Percentiles rank a stretch among this genome's conserved stretches.
Conservation (phyloP, 441 rosid genomes). For the Daphne laureola region DNA sequence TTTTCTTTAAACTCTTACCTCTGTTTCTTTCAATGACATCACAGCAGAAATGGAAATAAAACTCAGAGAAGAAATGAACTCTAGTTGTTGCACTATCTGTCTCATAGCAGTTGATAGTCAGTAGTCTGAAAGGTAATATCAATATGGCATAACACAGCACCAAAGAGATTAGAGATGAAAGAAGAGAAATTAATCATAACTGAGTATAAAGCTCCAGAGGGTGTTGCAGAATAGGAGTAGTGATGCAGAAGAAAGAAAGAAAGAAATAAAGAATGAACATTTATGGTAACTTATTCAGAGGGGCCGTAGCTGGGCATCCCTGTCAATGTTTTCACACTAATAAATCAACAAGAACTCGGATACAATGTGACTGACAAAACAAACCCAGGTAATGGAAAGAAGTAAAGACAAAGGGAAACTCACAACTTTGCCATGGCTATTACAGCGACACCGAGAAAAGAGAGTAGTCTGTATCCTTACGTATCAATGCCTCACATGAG, state of each 20-base stretch:
- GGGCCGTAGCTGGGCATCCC: constrained; percentile 72
- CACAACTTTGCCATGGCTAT: constrained; percentile 37
- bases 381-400: constrained; percentile 33
- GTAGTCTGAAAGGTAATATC: too few relatives aligned
- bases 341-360: constrained; percentile 40
- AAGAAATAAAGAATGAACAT: constrained; percentile 29
- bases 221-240: constrained; percentile 17
- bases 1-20: too few relatives aligned
- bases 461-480: constrained; percentile 31
- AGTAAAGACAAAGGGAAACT: constrained; percentile 24
- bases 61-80: too few relatives aligned
- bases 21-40: too few relatives aligned
- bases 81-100: too few relatives aligned
- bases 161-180: not conserved
- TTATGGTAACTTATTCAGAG: constrained; percentile 42
- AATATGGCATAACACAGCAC: not conserved
- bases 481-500: constrained; percentile 57
- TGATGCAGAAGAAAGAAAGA: constrained; percentile 12
- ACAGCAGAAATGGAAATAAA: too few relatives aligned
- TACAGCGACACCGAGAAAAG: constrained; percentile 23
- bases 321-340: constrained; percentile 52
- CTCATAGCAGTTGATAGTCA: too few relatives aligned
- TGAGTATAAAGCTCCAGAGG: constrained; percentile 14
- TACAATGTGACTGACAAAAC: constrained; percentile 55
- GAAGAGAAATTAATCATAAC: constrained; percentile 11